Base-by-base conservation (phyloP, 139 green algal species). In the Spirogloea muscicola region DNA sequence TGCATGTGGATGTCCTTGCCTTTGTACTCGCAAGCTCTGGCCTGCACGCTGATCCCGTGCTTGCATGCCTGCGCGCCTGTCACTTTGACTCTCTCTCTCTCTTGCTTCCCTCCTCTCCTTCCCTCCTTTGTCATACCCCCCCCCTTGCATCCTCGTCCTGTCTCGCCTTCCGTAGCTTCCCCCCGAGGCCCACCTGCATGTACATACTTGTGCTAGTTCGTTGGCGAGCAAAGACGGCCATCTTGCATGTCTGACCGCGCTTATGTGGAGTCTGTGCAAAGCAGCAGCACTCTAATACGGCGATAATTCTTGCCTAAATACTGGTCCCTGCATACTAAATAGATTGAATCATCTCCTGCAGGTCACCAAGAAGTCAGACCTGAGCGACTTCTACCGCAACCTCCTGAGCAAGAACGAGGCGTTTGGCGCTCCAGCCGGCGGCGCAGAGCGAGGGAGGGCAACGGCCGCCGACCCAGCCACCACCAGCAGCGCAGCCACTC, bases 371-470 rank as follows among this genome's bases (percentile, higher is more conserved):
- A 74, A 62, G 41, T 16, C 34, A 29, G 76, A 96, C 81, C 90
- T 96, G 87, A 88, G 88, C 62, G 88, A 95, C 75, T 96, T 96
- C 49, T 96, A 94, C 80, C 78, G 80, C 67, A 96, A 96, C 81
- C 68, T 96, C 37, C 73, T 94, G 27, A 89, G 71, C 18, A 85
- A 85, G 7, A 94, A 95, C 63, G 86, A 89, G 29, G 90, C 88
- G 2, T 87, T 91, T 55, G 88, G 87, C 55, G 44, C 13, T 51
- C n/a, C 76, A n/a, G 43, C 46, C 6, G 59, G 33, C 29, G 59
- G 29, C 29, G 59, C 18, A 5, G 9, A 33, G 18, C 4, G n/a
- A 55, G 46, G 46, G 46, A 55, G n/a, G n/a, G 46, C n/a, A 55
- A 55, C n/a, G n/a, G n/a, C 46, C 21, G 21, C 46, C n/a, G 46